Conservation (phyloP, 176 grass and related monocot species). For the Carex cristatella region DNA sequence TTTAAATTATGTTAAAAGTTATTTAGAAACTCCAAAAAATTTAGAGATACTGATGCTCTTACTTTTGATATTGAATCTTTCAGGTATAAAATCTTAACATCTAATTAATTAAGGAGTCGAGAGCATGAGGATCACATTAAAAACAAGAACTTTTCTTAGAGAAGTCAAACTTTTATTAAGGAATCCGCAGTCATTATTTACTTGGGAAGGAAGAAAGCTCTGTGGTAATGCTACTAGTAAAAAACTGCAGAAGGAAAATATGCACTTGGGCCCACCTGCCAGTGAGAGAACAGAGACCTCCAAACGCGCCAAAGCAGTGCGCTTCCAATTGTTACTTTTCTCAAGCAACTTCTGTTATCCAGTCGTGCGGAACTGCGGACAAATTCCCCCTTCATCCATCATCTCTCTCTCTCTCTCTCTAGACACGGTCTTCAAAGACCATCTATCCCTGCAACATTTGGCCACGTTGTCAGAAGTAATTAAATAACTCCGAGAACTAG, state of each 20-base stretch:
- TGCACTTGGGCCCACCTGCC: not conserved
- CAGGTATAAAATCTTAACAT: no score
- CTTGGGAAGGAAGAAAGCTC: not conserved
- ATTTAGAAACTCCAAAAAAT: no score
- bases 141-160: no score
- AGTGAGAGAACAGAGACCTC: not conserved
- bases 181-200: not conserved
- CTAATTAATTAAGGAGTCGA: no score
- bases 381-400: constrained; percentile 1
- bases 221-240: not conserved
- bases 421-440: not conserved
- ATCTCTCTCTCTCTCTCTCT: not conserved
- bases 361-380: constrained; percentile 11
- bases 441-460: not conserved
- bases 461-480: not conserved
- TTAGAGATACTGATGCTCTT: no score
- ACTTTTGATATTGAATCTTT: no score
- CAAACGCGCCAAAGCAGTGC: not conserved
- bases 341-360: not conserved
- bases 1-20: no score
- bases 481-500: not conserved
- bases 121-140: no score
- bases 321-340: not conserved
- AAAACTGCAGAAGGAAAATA: not conserved
- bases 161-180: not conserved